Base-by-base conservation (phyloP, 1,139 yeast species). In the Candida sojae region DNA sequence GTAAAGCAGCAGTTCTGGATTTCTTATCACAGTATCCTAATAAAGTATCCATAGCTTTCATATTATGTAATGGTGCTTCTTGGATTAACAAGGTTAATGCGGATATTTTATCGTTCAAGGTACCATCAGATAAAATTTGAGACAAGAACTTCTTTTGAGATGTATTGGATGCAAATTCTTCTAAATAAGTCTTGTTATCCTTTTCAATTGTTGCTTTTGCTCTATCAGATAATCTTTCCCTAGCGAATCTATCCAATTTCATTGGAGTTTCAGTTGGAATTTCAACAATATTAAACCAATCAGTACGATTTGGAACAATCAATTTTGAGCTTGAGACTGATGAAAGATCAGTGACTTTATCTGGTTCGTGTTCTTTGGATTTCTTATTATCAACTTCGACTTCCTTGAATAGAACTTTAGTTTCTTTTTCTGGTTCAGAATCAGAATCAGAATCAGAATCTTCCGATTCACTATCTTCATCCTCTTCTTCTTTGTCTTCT, bases 41-140 rank as follows among this genome's bases (percentile, higher is more conserved):
- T 55, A 93, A 71, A 29, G 86, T 85, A 53, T 90, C 96, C 49
- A 95, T 73, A 0, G 96, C 91, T 64, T 89, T 88, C 50, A 86
- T 64, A 56, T 95, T 88, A 64, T 93, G 99, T 50, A 91, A 66
- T 5, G 99, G 99, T 3, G 98, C 91, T 70, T 93, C 99, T 64
- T 93, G 98, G 43, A 92, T 82, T 63, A 93, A 75, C 63, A 93
- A 80, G 0, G 99, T 92, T 60, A 93, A 77, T 0, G 99, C 97
- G 43, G 97, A 89, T 50, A 93, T 88, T 70, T 93, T 92, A 86
- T 93, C 99, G 59, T 84, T 86, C 57, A 93, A 77, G 0, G 99
- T 93, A 88, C 99, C 99, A 54, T 85, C 88, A 6, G 92, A 78
- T 61, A 93, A 79, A 55, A 93, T 86, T 67, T 93, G 96, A 1